Evolutionary conservation across 345 rosid genomes (phyloP), one percentile per base, ranked within the genome.

Genomic region (Sonneratia caseolaris): DNA sequence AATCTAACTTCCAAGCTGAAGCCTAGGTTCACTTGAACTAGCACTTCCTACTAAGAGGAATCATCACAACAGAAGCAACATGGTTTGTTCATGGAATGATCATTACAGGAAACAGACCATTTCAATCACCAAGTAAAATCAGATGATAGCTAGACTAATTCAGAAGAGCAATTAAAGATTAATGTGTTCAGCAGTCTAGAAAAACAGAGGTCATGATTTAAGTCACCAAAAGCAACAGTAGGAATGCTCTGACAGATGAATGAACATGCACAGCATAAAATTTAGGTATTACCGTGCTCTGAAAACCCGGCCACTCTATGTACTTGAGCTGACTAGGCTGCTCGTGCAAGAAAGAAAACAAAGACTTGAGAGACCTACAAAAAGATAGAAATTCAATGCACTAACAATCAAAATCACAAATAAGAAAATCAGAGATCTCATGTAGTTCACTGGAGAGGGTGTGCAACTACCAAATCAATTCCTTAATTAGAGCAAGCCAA

Each of bases 251-350:
- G 15, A 13, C 13, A 13, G 51, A 10, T 47, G 13, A 47, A 47
- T 47, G 51, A 47, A 47, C 59, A 55, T 55, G 22, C 14, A 12
- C 0, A 13, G 9, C 27, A 5, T 10, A 2, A 42, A 45, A 27
- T 13, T 16, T 27, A 55, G n/a, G 19, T 64, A 87, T 61, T 82
- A 92, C 96, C 68, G 96, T 92, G 88, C 73, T 82, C 68, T 77
- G 81, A 61, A 86, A 87, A 78, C 91, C 77, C 38, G 92, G 95
- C 92, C 97, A 92, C 77, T 92, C 96, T 72, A 92, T 84, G 84
- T 84, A 85, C 82, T 85, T 92, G 36, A 92, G 85, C 81, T 90
- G 91, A 66, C 94, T 73, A 22, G 97, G 97, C 71, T 92, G 97
- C 88, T 84, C 96, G 66, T 42, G 75, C 75, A 92, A 81, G 77